A percentile compares a stretch with the other conserved stretches of the same genome.
phyloP scores from a whole-genome alignment of 768 basidiomycete genomes.

The Termitomyces sp. region DNA sequence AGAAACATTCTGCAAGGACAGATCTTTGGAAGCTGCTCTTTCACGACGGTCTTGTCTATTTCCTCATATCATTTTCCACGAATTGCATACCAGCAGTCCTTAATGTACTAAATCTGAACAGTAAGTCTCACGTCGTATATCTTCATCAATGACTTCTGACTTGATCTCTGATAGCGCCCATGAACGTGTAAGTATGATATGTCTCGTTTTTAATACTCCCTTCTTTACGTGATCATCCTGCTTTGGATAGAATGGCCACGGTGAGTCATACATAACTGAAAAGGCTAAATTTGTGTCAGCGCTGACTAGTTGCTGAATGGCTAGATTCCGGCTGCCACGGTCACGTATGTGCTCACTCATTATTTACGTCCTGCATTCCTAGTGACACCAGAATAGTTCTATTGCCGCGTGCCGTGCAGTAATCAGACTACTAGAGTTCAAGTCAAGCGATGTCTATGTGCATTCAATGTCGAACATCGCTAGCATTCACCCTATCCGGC shows the following conservation, averaged over 20 bases:
- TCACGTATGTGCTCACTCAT: constrained; percentile 39
- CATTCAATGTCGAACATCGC: constrained; percentile 37
- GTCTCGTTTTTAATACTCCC: not conserved
- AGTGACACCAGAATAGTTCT: constrained; percentile 25
- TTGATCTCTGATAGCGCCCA: constrained; percentile 33
- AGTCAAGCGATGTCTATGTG: constrained; percentile 36
- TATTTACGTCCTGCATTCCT: constrained; percentile 2
- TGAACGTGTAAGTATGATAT: constrained; percentile 37
- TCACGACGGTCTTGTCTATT: constrained; percentile 69
- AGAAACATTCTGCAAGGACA: constrained; percentile 45
- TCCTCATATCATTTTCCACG: constrained; percentile 56
- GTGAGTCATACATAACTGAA: constrained; percentile 24
- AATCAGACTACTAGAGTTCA: constrained; percentile 58
- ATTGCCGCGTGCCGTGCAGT: constrained; percentile 68
- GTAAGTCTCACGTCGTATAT: constrained; percentile 28
- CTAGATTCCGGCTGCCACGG: constrained; percentile 58
- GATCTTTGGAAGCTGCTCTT: constrained; percentile 68
- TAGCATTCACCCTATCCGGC: constrained; percentile 25
- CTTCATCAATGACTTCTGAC: not conserved
- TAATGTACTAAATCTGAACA: constrained; percentile 52
- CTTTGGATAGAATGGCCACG: constrained; percentile 42
- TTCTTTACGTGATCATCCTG: not conserved
- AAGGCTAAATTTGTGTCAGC: not conserved
- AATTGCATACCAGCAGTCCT: constrained; percentile 66
- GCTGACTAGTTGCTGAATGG: constrained; percentile 6